Base-by-base conservation (phyloP, 2,329 filamentous ascomycete species). In the Apiospora arundinis region DNA sequence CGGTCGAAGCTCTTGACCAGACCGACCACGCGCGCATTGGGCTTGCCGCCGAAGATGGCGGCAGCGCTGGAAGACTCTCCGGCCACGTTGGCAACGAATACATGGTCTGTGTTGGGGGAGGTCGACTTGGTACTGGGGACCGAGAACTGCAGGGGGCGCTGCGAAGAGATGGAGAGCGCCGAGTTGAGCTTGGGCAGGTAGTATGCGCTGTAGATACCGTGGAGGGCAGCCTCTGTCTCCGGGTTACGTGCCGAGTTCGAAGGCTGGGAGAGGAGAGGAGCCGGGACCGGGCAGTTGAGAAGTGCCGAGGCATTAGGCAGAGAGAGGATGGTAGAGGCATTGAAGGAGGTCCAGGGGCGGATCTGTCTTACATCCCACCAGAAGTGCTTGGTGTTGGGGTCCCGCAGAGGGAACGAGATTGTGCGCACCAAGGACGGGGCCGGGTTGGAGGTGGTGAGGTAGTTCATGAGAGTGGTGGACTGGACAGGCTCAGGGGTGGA, bases 331-430 rank as follows among this genome's bases (percentile, higher is more conserved):
- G 91, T 90, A 70, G 87, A 81, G 14, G 93, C 85, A 74, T 90
- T 93, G 88, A 98, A 98, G 76, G 90, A 88, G 69, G 88, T 89
- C 95, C 95, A 98, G 73, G 91, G 88, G 74, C 93, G 91, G 75
- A 98, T 86, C 80, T 97, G 95, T 76, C 95, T 93, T 72, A 97
- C 89, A 78, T 98, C 95, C 93, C 94, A 98, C 95, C 95, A 98
- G 82, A 95, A 97, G 84, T 97, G 91, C 81, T 92, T 94, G 77
- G 88, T 92, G 82, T 87, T 89, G 78, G 87, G 91, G 80, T 90
- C 93, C 74, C 86, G 89, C 77, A 86, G 85, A 74, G 83, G 91
- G 79, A 92, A 91, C 72, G 92, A 93, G 75, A 95, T 89, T 75
- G 92, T 93, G 78, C 92, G 92, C 48, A 97, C 94, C 45, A 97